Evolutionary conservation across 768 basidiomycete species (phyloP).

Genomic region (Fibroporia radiculosa): DNA sequence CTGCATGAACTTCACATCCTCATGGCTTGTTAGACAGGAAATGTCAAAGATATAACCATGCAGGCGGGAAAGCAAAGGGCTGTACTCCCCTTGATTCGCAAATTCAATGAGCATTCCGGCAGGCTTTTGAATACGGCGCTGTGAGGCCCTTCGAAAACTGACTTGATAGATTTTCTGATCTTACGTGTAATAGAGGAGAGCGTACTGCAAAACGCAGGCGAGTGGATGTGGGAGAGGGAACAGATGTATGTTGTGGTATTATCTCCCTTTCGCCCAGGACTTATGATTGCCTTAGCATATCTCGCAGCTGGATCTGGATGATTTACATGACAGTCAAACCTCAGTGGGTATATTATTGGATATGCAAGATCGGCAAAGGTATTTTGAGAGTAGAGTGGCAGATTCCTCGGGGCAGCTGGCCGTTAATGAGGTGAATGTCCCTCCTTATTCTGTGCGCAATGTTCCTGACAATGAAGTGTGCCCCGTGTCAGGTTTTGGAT

Average conservation of each 20-base stretch:
- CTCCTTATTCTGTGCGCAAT: not conserved
- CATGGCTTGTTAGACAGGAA: constrained; percentile 56
- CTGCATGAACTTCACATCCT: not conserved
- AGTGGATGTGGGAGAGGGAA: constrained; percentile 29
- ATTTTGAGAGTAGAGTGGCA: constrained; percentile 58
- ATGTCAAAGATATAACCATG: constrained; percentile 91
- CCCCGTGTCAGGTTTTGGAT: constrained; percentile 33
- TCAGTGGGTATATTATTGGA: constrained; percentile 71
- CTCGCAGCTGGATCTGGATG: constrained; percentile 74
- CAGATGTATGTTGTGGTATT: constrained; percentile 32
- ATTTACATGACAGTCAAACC: constrained; percentile 64
- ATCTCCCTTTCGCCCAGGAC: not conserved
- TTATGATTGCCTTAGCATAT: constrained; percentile 23
- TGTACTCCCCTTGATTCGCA: constrained; percentile 86
- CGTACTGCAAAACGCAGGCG: constrained; percentile 56
- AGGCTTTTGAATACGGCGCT: constrained; percentile 74
- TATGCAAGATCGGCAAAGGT: constrained; percentile 79
- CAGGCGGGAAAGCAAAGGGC: constrained; percentile 85
- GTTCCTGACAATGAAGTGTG: not conserved
- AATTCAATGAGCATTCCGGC: constrained; percentile 98
- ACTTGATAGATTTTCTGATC: not conserved
- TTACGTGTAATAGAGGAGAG: constrained; percentile 36
- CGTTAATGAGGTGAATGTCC: constrained; percentile 21
- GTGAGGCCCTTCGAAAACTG: constrained; percentile 27
- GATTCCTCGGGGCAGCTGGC: not conserved